Conservation (phyloP, 192 early-diverging fungal genomes). For the Anaeromyces robustus region DNA sequence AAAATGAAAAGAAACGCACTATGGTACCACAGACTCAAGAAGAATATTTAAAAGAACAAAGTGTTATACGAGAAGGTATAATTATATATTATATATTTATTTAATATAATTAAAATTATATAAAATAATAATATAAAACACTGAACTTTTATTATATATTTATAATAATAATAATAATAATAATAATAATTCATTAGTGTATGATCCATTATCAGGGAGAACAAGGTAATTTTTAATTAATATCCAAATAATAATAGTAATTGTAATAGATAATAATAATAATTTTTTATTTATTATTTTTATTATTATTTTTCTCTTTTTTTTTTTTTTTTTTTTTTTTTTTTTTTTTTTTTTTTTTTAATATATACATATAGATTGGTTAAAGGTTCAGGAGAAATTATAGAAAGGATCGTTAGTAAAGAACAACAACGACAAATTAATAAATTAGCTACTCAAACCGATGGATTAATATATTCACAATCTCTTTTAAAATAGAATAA, state of each 20-base stretch:
- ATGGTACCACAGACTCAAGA: slow-evolving; percentile 23
- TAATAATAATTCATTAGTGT: slow-evolving; percentile 2
- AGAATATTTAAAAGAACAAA: slow-evolving; percentile 22
- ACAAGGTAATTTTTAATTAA: slow-evolving; percentile 10
- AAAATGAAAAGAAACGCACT: background rate
- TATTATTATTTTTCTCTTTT: background rate
- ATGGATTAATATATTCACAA: slow-evolving; percentile 10
- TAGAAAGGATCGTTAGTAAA: slow-evolving; percentile 25
- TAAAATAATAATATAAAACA: no score
- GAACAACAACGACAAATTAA: slow-evolving; percentile 31
- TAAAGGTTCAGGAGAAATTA: slow-evolving; percentile 28
- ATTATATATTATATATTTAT: background rate
- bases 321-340: background rate
- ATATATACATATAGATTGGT: slow-evolving; percentile 21
- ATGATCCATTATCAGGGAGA: slow-evolving; percentile 29
- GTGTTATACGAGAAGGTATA: slow-evolving; percentile 10
- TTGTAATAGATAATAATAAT: no score
- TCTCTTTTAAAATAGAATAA: background rate
- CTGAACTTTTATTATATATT: no score
- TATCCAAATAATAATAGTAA: no score
- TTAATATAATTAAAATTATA: no score
- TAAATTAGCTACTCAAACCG: slow-evolving; percentile 18
- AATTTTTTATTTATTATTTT: background rate
- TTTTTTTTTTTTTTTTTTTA: background rate
- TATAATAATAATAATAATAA: no score